A percentile compares a stretch with the other conserved stretches of the same genome.
Conservation (phyloP, 1,284 basidiomycete genomes). For the Pisolithus thermaeus region DNA sequence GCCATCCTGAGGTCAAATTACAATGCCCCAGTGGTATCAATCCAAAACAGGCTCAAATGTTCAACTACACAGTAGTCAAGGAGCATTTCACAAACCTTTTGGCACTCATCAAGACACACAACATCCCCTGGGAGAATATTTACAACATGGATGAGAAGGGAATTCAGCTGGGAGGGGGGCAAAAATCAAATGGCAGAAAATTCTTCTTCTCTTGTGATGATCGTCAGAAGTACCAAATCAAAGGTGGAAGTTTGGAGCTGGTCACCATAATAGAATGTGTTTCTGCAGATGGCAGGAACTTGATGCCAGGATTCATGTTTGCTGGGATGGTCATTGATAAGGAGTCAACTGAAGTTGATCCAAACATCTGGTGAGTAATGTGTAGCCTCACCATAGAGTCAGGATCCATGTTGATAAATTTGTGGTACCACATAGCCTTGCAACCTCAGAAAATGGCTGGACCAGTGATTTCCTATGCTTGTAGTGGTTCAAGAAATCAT, state of each 20-base stretch:
- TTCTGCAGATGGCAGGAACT: conserved; percentile 19
- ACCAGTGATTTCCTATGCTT: conserved; percentile 30
- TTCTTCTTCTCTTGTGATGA: too few relatives aligned
- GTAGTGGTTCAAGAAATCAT: conserved; percentile 31
- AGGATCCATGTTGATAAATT: not conserved
- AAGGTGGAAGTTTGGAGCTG: too few relatives aligned
- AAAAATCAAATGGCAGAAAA: too few relatives aligned
- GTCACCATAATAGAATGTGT: conserved; percentile 27
- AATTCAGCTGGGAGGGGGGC: too few relatives aligned
- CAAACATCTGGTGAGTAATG: conserved; percentile 4
- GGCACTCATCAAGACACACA: not conserved
- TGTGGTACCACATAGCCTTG: conserved; percentile 5
- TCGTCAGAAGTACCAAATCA: too few relatives aligned
- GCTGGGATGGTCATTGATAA: conserved; percentile 12
- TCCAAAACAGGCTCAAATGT: conserved; percentile 26
- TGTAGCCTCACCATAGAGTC: not conserved
- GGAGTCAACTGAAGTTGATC: conserved; percentile 21
- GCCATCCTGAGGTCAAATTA: conserved; percentile 20
- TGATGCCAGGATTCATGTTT: conserved; percentile 30
- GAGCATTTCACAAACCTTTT: conserved; percentile 13
- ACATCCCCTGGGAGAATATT: conserved; percentile 14
- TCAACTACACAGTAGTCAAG: conserved; percentile 24
- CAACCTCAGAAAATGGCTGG: conserved; percentile 35
- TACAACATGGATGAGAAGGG: conserved; percentile 28
- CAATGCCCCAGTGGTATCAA: conserved; percentile 21